Evolutionary conservation across 23 red algal species (phyloP), one percentile per base, ranked within the genome.

Genomic region (Gracilaria gracilis): DNA sequence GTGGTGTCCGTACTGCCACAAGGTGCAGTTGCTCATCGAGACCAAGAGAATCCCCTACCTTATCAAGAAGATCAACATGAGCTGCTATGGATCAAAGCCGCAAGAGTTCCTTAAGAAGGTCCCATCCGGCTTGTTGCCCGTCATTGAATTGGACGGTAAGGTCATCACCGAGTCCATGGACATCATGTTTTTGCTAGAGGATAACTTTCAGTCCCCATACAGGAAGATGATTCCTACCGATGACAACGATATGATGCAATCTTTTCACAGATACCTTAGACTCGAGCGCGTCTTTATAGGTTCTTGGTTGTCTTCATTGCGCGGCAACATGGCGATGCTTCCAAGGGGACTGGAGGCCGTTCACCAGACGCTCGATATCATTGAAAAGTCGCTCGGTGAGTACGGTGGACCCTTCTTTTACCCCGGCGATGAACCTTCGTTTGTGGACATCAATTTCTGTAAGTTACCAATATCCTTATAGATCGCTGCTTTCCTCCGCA

Each of bases 1-100:
- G 24, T 98, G 96, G 96, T 98, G 96, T 57, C 91, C 96, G 27
- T 98, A 98, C 77, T 98, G 96, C 59, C 91, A 95, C 83, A 93
- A 93, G 44, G 85, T 98, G 24, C 92, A 95, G 76, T 37, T 98
- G 81, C 88, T 91, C 14, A 61, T 98, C 57, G 96, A 98, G 83
- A 50, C 77, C 39, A 94, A 94, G 75, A 32, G 88, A 20, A 87
- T 98, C 20, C 91, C 96, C 12, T 95, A 98, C 55, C 66, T 67
- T 20, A 79, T 94, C 62, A 82, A 76, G 24, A 94, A 93, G 87
- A 87, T 95, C 23, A 94, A 94, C 80, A 98, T 98, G 96, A 88
- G 96, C 27, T 98, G 96, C 57, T 98, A 98, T 77, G 96, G 92
- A 5, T 61, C 80, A 66, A 98, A 98, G 62, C 91, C 96, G 20